These are phyloP conservation scores for Nicotiana rustica DNA, from an alignment of 305 asterid species.

Conservation along the genomic window DNA sequence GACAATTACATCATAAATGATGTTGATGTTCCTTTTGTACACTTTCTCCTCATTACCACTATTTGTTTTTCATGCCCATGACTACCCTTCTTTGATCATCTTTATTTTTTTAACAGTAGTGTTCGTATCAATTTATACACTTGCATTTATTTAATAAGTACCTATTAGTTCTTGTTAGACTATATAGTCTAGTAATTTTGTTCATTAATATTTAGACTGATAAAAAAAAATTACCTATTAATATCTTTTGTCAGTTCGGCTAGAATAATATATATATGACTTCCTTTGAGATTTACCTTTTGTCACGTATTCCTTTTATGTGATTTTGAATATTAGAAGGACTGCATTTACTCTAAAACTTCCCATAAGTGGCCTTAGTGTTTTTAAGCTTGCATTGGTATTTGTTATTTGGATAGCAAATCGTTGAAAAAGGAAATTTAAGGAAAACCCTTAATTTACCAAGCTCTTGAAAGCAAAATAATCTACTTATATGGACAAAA, in stretches of 20 bases:
- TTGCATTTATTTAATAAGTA: too few species aligned
- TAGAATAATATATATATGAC: not conserved
- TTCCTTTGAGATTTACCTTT: not conserved
- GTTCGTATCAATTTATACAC: too few species aligned
- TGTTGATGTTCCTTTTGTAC: constrained; percentile 37
- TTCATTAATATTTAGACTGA: too few species aligned
- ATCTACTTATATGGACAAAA: not conserved
- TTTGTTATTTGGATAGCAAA: not conserved
- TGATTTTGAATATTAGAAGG: not conserved
- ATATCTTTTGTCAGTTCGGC: too few species aligned
- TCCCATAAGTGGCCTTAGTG: not conserved
- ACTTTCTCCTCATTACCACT: constrained; percentile 23
- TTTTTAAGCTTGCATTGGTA: not conserved
- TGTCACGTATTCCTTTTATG: not conserved
- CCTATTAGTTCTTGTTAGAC: too few species aligned
- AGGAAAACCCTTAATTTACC: constrained; percentile 25
- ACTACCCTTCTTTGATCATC: constrained; percentile 20
- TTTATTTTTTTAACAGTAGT: too few species aligned
- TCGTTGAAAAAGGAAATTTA: not conserved
- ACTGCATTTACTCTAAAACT: not conserved
- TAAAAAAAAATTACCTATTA: too few species aligned
- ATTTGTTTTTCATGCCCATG: constrained; percentile 34
- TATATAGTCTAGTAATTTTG: too few species aligned
- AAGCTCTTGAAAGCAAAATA: constrained; percentile 6
- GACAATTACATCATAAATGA: constrained; percentile 35